phyloP scores from a whole-genome alignment of 306 rosid species.

The Castanospermum australe region DNA sequence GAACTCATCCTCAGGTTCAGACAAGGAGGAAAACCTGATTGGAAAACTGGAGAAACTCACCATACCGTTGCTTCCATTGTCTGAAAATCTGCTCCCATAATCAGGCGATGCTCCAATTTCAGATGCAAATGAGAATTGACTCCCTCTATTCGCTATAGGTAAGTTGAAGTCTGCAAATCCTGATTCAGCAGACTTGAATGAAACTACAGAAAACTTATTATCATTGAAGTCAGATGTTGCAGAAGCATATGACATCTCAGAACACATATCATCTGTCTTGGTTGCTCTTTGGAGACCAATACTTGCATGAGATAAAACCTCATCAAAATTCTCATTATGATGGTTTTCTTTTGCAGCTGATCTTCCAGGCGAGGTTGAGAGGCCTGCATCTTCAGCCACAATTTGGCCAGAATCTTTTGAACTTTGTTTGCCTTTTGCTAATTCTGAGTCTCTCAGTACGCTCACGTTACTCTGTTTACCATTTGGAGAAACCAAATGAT shows the following conservation, averaged over 20 bases:
- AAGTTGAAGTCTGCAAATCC: not conserved
- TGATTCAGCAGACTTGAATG: conserved; percentile 1
- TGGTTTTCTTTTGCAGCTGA: conserved; percentile 6
- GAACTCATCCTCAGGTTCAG: conserved; percentile 36
- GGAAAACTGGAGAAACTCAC: conserved; percentile 7
- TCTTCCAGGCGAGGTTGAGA: not conserved
- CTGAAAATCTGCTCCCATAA: conserved; percentile 3
- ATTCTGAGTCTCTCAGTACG: conserved; percentile 8
- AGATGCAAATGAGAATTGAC: conserved; percentile 19
- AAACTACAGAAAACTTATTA: not conserved
- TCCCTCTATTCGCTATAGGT: not conserved
- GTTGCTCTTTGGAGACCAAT: not conserved
- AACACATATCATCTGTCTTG: not conserved
- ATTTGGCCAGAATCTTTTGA: not conserved
- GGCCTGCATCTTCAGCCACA: conserved; percentile 10
- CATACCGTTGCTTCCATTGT: conserved; percentile 9
- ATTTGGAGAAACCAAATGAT: conserved; percentile 32
- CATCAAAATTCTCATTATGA: not conserved
- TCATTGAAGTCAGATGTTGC: not conserved
- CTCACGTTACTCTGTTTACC: not conserved
- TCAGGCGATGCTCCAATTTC: conserved; percentile 13
- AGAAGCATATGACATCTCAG: conserved; percentile 23
- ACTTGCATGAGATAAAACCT: not conserved
- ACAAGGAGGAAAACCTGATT: conserved; percentile 19
- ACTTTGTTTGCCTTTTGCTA: conserved; percentile 1